phyloP scores from a whole-genome alignment of 495 filamentous ascomycete genomes.

The Aspergillus campestris region DNA sequence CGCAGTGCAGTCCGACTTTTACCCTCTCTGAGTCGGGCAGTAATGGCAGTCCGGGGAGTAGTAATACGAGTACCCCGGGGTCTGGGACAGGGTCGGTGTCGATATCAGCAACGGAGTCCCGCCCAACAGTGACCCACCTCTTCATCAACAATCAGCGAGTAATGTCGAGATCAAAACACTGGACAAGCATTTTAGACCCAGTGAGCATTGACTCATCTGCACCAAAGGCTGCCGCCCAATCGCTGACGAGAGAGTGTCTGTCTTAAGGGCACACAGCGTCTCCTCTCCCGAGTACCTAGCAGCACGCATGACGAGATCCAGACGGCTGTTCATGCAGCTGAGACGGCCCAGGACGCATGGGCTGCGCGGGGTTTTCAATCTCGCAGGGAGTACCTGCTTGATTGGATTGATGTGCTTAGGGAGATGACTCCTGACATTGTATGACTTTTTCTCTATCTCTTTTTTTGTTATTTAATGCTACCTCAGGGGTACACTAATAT shows the following conservation, averaged over 20 bases:
- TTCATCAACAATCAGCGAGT: conserved; percentile 18
- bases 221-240: background rate
- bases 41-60: too few relatives aligned
- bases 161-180: conserved; percentile 16
- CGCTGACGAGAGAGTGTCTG: background rate
- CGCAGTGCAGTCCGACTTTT: too few relatives aligned
- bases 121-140: conserved; percentile 9
- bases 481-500: background rate
- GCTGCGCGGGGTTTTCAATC: conserved; percentile 10
- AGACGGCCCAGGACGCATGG: conserved; percentile 16
- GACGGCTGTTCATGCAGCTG: conserved; percentile 14
- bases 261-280: conserved; percentile 12
- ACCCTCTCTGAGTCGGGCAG: too few relatives aligned
- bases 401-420: conserved; percentile 12
- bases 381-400: conserved; percentile 15
- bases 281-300: conserved; percentile 14
- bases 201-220: conserved; percentile 2
- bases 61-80: too few relatives aligned
- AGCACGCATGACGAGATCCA: conserved; percentile 17
- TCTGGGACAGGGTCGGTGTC: too few relatives aligned
- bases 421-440: conserved; percentile 18
- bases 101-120: too few relatives aligned
- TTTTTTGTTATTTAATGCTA: too few relatives aligned
- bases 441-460: too few relatives aligned
- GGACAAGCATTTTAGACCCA: conserved; percentile 19